Evolutionary conservation across 352 stramenopile species (phyloP), one percentile per base, ranked within the genome.

Genomic region (Aphanomyces euteiches): DNA sequence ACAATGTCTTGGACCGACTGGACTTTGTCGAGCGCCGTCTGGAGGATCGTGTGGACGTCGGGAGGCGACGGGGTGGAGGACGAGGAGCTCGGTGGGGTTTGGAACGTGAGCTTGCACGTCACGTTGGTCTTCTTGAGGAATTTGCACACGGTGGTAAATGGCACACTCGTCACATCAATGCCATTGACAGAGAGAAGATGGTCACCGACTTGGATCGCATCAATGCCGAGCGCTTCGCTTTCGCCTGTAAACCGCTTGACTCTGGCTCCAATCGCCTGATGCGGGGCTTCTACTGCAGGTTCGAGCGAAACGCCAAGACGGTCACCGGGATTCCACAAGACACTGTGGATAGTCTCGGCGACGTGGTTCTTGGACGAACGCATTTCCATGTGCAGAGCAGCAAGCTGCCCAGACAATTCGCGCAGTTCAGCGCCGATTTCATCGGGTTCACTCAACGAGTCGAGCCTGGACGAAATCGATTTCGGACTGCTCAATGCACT

Each of bases 101-200:
- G 81, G 83, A 92, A 93, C 37, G 77, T 81, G 47, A 93, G 75
- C 65, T 85, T 93, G 76, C 84, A 93, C 56, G 79, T 89, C 7
- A 79, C 79, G 63, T 90, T 92, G 48, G 79, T 80, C 76, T 85
- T 83, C 74, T 93, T 93, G 41, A 93, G 72, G 67, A 92, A 92
- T 38, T 83, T 81, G 64, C 79, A 84, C 73, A 93, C 89, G 37
- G 83, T 86, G 48, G 81, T 67, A 67, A 85, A 87, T 34, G 80
- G 79, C 57, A 84, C 79, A 21, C 66, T 77, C 4, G 72, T 73
- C 17, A 92, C 86, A 0, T 77, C 77, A 19, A 82, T 78, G 76
- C 82, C 86, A 72, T 92, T 93, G 68, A 93, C 90, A 69, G 84
- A 86, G 41, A 89, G 71, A 38, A 93, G 79, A 47, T 90, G 78